These are phyloP conservation scores for Beta macrorhiza DNA, from an alignment of 179 eudicot genomes.

Conservation along the genomic window DNA sequence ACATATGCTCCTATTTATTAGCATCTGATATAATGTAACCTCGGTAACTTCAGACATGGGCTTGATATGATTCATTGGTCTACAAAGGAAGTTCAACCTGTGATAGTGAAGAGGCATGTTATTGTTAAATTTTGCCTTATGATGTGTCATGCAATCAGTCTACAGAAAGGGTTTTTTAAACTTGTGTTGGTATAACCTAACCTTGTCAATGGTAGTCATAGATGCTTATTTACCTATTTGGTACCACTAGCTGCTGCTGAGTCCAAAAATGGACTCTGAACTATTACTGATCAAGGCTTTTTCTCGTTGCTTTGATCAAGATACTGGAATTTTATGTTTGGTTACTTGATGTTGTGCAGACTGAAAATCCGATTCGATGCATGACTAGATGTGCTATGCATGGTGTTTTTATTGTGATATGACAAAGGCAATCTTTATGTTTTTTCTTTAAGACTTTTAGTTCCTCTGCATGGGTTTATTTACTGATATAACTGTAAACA, in stretches of 20 bases:
- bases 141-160: neutral
- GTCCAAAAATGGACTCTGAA: no score
- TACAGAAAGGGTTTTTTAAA: neutral
- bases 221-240: no score
- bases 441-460: no score
- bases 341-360: neutral
- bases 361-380: neutral
- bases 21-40: neutral
- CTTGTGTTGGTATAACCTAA: no score
- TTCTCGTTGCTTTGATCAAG: neutral
- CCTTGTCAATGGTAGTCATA: no score
- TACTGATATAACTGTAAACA: no score
- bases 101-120: conserved; percentile 1
- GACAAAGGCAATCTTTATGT: neutral
- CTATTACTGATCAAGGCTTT: no score
- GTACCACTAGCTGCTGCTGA: no score
- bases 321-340: neutral
- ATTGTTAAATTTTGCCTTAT: neutral
- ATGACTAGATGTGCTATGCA: neutral
- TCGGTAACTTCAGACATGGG: neutral
- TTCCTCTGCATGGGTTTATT: no score
- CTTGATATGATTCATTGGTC: neutral
- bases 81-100: neutral
- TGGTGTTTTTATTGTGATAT: neutral
- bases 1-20: neutral